phyloP scores from a whole-genome alignment of 1,284 basidiomycete species.

The Apiotrichum domesticum region DNA sequence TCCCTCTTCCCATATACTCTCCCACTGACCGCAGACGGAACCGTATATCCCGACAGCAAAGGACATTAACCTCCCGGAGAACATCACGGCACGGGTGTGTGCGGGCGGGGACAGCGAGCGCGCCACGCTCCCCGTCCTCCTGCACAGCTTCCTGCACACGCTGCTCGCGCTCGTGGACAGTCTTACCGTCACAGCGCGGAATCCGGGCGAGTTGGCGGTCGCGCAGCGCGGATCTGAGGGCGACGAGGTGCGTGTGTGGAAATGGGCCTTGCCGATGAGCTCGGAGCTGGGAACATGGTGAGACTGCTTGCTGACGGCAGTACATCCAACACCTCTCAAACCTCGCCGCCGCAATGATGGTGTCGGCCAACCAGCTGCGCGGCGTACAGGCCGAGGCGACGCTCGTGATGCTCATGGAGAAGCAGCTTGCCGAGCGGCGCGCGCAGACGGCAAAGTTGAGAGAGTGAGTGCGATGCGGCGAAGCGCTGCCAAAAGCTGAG shows the following conservation, averaged over 20 bases:
- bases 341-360: slow-evolving; percentile 42
- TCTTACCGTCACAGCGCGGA: slow-evolving; percentile 34
- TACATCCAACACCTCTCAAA: slow-evolving; percentile 44
- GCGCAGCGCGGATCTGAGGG: slow-evolving; percentile 35
- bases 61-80: slow-evolving; percentile 28
- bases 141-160: slow-evolving; percentile 42
- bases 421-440: slow-evolving; percentile 30
- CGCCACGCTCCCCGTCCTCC: slow-evolving; percentile 24
- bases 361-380: slow-evolving; percentile 37
- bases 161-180: slow-evolving; percentile 35
- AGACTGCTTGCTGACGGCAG: slow-evolving; percentile 17
- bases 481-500: not conserved
- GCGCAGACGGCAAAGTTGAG: slow-evolving; percentile 29
- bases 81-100: slow-evolving; percentile 20
- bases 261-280: not conserved
- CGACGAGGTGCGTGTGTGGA: slow-evolving; percentile 32
- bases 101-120: slow-evolving; percentile 15
- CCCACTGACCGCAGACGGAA: slow-evolving; percentile 20
- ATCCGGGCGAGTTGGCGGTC: slow-evolving; percentile 32
- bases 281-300: not conserved
- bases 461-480: slow-evolving; percentile 18
- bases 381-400: slow-evolving; percentile 41
- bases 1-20: not conserved
- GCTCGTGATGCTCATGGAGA: slow-evolving; percentile 42
- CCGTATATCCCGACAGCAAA: slow-evolving; percentile 30